These are phyloP conservation scores for Wickerhamiella cacticola DNA, from an alignment of 805 yeast genomes.

Conservation along the genomic window DNA sequence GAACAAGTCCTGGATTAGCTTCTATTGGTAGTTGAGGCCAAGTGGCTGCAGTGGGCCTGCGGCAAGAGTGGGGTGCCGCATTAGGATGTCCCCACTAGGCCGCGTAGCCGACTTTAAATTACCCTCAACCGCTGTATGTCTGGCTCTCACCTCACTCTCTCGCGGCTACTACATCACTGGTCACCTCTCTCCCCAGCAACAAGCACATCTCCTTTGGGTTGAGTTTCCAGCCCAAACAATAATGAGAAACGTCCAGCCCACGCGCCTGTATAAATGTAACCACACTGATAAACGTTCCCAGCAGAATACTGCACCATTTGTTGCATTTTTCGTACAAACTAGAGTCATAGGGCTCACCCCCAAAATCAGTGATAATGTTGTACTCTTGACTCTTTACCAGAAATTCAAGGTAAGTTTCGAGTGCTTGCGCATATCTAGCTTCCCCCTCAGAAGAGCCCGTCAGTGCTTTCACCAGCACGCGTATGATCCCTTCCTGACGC, in stretches of 20 bases:
- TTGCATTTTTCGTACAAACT: neutral
- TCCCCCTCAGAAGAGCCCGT: neutral
- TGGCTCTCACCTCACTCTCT: too few species aligned
- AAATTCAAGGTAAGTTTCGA: neutral
- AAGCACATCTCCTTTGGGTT: neutral
- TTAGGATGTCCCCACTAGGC: too few species aligned
- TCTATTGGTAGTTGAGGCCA: too few species aligned
- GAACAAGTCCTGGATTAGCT: too few species aligned
- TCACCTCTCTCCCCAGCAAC: too few species aligned
- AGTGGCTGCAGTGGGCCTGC: too few species aligned
- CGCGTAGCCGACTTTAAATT: too few species aligned
- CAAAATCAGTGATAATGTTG: neutral
- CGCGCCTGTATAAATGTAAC: neutral
- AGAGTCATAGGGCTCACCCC: neutral
- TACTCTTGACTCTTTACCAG: neutral
- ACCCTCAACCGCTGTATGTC: too few species aligned
- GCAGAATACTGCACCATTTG: neutral
- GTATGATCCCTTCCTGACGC: neutral
- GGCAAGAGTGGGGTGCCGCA: too few species aligned
- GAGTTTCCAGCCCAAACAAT: neutral
- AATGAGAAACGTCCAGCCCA: neutral
- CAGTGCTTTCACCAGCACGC: neutral
- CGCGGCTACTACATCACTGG: too few species aligned
- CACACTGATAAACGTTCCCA: neutral
- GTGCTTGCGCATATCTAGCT: neutral